These are phyloP conservation scores for Chlorella sp. DNA, from an alignment of 139 green algal genomes.

Conservation along the genomic window DNA sequence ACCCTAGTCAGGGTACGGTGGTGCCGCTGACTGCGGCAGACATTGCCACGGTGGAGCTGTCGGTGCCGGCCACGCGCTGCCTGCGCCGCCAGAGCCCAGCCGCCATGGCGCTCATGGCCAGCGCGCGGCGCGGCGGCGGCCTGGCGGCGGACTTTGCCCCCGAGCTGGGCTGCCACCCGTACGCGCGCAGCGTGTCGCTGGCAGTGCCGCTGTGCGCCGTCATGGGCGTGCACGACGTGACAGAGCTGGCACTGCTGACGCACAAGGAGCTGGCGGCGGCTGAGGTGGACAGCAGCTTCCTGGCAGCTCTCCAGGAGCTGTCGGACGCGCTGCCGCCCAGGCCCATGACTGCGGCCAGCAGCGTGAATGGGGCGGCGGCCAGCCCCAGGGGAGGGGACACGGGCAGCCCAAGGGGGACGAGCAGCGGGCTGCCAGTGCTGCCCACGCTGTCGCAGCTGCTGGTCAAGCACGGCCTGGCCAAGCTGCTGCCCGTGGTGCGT, in stretches of 20 bases:
- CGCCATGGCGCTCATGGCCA: neutral
- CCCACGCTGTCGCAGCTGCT: slow-evolving; percentile 17
- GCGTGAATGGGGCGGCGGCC: neutral
- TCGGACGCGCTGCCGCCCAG: neutral
- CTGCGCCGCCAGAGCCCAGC: neutral
- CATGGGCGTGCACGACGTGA: slow-evolving; percentile 10
- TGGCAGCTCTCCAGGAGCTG: slow-evolving; percentile 5
- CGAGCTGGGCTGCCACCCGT: neutral
- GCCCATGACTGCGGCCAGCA: neutral
- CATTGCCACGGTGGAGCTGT: slow-evolving; percentile 2
- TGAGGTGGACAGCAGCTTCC: slow-evolving; percentile 8
- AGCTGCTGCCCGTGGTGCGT: slow-evolving; percentile 15
- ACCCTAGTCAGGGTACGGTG: neutral
- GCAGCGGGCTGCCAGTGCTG: neutral
- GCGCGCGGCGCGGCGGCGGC: neutral
- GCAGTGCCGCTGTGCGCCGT: slow-evolving; percentile 16
- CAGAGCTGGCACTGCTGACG: slow-evolving; percentile 1
- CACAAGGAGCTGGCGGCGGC: slow-evolving; percentile 1
- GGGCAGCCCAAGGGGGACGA: neutral
- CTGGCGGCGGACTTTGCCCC: slow-evolving; percentile 1
- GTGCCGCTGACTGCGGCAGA: slow-evolving; percentile 1
- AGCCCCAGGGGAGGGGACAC: neutral
- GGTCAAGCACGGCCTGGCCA: slow-evolving; percentile 11
- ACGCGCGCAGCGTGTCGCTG: neutral
- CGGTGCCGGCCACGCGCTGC: slow-evolving; percentile 6